Evolutionary conservation across 106 monocot genomes (phyloP).

Genomic region (Dendrobium huoshanense): DNA sequence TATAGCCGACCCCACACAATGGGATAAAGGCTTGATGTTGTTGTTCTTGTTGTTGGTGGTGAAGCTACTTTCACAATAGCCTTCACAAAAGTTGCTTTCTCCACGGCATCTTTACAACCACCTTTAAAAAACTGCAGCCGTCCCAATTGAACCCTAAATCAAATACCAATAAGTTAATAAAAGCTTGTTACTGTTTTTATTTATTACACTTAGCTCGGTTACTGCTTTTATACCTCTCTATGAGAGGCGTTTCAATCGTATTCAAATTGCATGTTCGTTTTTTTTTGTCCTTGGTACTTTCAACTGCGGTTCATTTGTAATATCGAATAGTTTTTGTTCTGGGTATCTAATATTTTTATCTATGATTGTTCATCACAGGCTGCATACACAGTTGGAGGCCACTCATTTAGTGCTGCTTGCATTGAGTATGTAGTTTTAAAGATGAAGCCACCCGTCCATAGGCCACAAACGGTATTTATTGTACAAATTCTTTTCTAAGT

Average conservation of each 20-base stretch:
- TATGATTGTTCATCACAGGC: slow-evolving; percentile 36
- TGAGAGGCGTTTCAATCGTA: neutral
- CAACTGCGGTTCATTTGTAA: neutral
- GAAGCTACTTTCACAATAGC: too few relatives aligned
- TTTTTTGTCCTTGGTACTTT: neutral
- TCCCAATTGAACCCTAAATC: too few relatives aligned
- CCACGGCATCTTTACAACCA: too few relatives aligned
- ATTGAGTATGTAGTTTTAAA: slow-evolving; percentile 78
- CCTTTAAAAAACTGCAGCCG: too few relatives aligned
- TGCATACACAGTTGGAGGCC: slow-evolving; percentile 78
- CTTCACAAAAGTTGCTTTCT: too few relatives aligned
- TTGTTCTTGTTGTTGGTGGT: too few relatives aligned
- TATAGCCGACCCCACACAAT: too few relatives aligned
- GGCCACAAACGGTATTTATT: slow-evolving; percentile 66
- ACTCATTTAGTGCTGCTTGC: slow-evolving; percentile 75
- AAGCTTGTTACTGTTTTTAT: too few relatives aligned
- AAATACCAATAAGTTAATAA: too few relatives aligned
- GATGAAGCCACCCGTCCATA: slow-evolving; percentile 60
- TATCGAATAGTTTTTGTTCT: neutral
- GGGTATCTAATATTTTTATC: neutral
- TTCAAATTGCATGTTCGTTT: neutral
- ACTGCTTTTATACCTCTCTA: neutral
- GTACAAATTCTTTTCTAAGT: neutral
- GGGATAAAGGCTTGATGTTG: too few relatives aligned
- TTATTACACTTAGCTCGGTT: too few relatives aligned